Conservation (phyloP, 2,329 filamentous ascomycete genomes). For the Pseudogymnoascus sp. region DNA sequence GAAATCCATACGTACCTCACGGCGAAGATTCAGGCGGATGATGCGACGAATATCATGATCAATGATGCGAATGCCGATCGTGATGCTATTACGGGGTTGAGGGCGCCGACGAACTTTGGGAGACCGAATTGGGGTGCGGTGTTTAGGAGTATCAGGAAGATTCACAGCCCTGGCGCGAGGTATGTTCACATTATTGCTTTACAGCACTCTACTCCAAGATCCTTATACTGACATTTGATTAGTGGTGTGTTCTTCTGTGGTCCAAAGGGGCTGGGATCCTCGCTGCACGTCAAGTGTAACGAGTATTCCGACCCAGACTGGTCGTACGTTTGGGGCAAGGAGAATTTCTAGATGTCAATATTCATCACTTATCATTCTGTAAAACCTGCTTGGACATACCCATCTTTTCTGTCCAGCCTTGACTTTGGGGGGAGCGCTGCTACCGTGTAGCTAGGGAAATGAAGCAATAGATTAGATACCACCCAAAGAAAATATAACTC, state of each 20-base stretch:
- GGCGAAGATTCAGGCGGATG: conserved; percentile 76
- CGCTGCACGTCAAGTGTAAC: conserved; percentile 76
- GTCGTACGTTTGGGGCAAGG: conserved; percentile 41
- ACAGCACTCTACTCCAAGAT: conserved; percentile 68
- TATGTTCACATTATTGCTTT: conserved; percentile 82
- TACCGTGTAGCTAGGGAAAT: background rate
- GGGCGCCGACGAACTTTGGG: conserved; percentile 77
- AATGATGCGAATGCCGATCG: conserved; percentile 79
- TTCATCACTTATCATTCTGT: conserved; percentile 6
- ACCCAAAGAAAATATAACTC: background rate
- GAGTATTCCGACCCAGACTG: conserved; percentile 78
- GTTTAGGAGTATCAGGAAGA: conserved; percentile 73
- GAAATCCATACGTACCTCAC: conserved; percentile 87
- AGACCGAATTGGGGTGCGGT: conserved; percentile 88
- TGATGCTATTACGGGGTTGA: conserved; percentile 74
- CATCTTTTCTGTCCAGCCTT: background rate
- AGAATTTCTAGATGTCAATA: conserved; percentile 38
- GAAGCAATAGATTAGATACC: background rate
- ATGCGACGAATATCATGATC: conserved; percentile 88
- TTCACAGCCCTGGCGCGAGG: conserved; percentile 63
- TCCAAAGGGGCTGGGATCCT: conserved; percentile 68
- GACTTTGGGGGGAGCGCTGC: background rate
- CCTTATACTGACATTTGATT: conserved; percentile 62
- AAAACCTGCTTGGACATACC: background rate
- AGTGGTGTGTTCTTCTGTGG: conserved; percentile 75